These are phyloP conservation scores for Ceratobasidium sp. DNA, from an alignment of 1,284 basidiomycete species.

Conservation along the genomic window DNA sequence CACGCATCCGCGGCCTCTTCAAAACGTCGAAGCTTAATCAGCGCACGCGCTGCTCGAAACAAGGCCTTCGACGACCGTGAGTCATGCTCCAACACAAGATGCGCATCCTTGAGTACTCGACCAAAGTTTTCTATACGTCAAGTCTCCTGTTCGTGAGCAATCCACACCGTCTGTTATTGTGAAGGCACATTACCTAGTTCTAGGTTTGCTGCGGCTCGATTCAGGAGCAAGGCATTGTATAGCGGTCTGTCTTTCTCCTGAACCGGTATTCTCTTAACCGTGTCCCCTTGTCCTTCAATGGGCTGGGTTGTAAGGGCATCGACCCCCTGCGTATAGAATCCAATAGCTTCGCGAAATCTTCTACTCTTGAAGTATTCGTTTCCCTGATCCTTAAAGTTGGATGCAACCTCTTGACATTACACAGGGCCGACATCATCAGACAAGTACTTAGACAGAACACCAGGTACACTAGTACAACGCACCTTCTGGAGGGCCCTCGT, in stretches of 20 bases:
- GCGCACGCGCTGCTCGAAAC: conserved; percentile 81
- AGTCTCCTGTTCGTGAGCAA: conserved; percentile 23
- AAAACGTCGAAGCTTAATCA: conserved; percentile 74
- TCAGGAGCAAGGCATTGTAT: conserved; percentile 80
- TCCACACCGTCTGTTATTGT: background rate
- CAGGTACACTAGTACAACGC: conserved; percentile 55
- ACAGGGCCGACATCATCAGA: conserved; percentile 49
- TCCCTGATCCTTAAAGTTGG: conserved; percentile 94
- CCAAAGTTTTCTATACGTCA: conserved; percentile 80
- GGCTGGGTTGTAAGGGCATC: conserved; percentile 62
- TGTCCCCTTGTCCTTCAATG: conserved; percentile 3
- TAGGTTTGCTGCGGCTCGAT: conserved; percentile 92
- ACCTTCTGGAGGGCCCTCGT: conserved; percentile 96
- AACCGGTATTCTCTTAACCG: background rate
- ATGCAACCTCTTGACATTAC: conserved; percentile 75
- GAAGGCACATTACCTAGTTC: conserved; percentile 72
- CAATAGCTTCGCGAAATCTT: conserved; percentile 85
- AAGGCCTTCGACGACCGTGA: conserved; percentile 79
- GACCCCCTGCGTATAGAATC: conserved; percentile 91
- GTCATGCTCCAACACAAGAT: conserved; percentile 73
- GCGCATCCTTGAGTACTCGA: conserved; percentile 84
- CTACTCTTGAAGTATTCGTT: conserved; percentile 93
- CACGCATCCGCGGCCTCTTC: conserved; percentile 87
- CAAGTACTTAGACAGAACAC: conserved; percentile 8
- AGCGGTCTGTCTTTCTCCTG: conserved; percentile 73